Conservation (phyloP, 345 rosid species). For the Leavenworthia alabamica region DNA sequence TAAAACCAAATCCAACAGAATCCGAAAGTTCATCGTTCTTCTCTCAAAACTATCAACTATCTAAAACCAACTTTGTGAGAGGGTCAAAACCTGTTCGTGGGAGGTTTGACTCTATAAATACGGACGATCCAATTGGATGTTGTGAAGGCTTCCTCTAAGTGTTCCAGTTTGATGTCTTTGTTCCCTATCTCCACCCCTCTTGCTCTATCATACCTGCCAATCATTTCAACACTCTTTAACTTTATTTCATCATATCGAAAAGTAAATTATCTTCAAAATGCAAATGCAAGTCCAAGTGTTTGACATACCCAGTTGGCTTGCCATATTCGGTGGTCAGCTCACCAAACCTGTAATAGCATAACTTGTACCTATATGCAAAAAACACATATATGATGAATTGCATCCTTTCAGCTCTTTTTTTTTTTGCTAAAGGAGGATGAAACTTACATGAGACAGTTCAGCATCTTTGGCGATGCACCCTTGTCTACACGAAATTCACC, state of each 20-base stretch:
- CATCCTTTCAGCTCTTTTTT: background rate
- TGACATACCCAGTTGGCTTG: conserved; percentile 85
- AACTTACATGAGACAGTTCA: conserved; percentile 98
- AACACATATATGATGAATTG: conserved; percentile 2
- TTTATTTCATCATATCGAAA: background rate
- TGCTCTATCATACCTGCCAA: conserved; percentile 84
- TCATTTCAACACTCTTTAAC: conserved; percentile 3
- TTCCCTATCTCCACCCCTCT: conserved; percentile 98
- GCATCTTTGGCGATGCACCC: conserved; percentile 96
- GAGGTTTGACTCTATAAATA: conserved; percentile 93
- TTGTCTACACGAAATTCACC: conserved; percentile 99
- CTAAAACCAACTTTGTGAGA: conserved; percentile 11
- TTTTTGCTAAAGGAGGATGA: background rate
- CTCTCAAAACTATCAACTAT: conserved; percentile 20
- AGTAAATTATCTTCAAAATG: background rate
- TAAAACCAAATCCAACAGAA: conserved; percentile 5
- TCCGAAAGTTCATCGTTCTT: conserved; percentile 13
- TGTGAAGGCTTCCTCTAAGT: conserved; percentile 95
- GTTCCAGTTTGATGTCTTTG: conserved; percentile 81
- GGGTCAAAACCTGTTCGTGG: conserved; percentile 79
- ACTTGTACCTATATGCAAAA: conserved; percentile 65
- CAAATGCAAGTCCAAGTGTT: background rate
- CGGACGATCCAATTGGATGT: conserved; percentile 98
- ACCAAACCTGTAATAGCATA: conserved; percentile 92
- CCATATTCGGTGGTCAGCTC: conserved; percentile 91